Evolutionary conservation across 2,329 filamentous ascomycete genomes (phyloP), one percentile per base, ranked within the genome.

Genomic region (Lachnellula suecica): DNA sequence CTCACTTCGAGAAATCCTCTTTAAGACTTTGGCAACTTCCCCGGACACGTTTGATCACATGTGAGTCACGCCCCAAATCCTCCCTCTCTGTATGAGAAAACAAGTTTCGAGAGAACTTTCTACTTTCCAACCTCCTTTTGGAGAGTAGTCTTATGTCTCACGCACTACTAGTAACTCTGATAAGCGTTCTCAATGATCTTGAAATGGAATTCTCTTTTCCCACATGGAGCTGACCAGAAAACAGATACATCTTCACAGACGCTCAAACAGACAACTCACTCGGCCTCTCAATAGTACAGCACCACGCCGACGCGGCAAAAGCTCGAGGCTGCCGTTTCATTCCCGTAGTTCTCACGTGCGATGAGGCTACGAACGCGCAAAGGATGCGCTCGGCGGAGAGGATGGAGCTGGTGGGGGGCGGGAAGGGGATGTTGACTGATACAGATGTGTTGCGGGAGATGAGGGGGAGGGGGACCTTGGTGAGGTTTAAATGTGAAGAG

Each of bases 281-380:
- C 6, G 41, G 23, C 10, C 41, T 15, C 23, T 3, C 6, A 3
- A 22, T 44, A 3, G 23, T 44, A 3, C 3, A 5, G 5, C 44
- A 52, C 10, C 47, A 29, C n/a, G 34, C 24, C 2, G 19, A 25
- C 8, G 44, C 43, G 19, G 49, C 49, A 8, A 41, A 34, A 15
- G 24, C 40, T 24, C 49, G 49, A 4, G 37, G 35, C 31, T 52
- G 44, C 20, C 10, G 25, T 9, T 52, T 52, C 19, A 52, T 52
- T 11, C 44, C 49, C 7, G 25, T 47, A n/a, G 37, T 47, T 4
- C 25, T 52, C 19, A 24, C 27, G 15, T 52, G 49, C 25, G 49
- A 52, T n/a, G 11, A 22, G 11, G 23, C 10, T n/a, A 15, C 15
- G 3, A 44, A 44, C 13, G 24, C 5, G 4, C 3, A 24, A 22